A percentile compares a stretch with the other conserved stretches of the same genome.
phyloP scores from a whole-genome alignment of 768 basidiomycete species.

The Fibroporia radiculosa region DNA sequence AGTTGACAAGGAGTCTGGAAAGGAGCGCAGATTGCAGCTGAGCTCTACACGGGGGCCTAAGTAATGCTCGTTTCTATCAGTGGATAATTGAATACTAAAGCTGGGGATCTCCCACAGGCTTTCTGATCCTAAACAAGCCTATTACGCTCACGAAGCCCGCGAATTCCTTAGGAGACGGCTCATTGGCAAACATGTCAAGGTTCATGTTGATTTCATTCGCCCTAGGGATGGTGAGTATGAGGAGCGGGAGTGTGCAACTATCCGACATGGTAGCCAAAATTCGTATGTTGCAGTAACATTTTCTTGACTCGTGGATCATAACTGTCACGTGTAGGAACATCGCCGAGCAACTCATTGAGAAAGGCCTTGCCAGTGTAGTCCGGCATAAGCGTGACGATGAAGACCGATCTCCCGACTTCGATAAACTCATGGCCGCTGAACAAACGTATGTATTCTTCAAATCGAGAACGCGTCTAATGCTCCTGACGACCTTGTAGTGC shows the following conservation, averaged over 20 bases:
- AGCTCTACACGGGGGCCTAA: conserved; percentile 85
- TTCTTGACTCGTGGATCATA: background rate
- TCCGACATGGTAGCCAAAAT: conserved; percentile 77
- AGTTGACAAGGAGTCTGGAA: conserved; percentile 58
- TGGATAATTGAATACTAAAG: background rate
- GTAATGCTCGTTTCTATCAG: conserved; percentile 27
- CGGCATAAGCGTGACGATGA: conserved; percentile 95
- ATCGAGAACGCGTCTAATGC: background rate
- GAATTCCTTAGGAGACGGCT: conserved; percentile 90
- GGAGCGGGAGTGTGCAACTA: conserved; percentile 85
- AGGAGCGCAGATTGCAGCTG: conserved; percentile 79
- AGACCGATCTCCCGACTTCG: conserved; percentile 91
- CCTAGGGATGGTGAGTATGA: conserved; percentile 91
- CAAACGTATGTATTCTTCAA: conserved; percentile 58
- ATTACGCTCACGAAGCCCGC: conserved; percentile 85
- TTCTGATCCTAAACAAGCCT: conserved; percentile 79
- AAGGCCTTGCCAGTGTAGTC: conserved; percentile 82
- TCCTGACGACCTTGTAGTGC: conserved; percentile 45
- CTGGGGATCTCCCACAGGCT: conserved; percentile 16
- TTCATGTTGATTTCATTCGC: conserved; percentile 84
- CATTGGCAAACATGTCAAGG: conserved; percentile 82
- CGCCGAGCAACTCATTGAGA: conserved; percentile 89
- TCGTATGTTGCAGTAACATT: conserved; percentile 42
- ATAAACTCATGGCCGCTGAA: conserved; percentile 93
- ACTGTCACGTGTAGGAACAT: conserved; percentile 55